Evolutionary conservation across 129 eudicot species (phyloP), one percentile per base, ranked within the genome.

Genomic region (Heracleum sosnowskyi): DNA sequence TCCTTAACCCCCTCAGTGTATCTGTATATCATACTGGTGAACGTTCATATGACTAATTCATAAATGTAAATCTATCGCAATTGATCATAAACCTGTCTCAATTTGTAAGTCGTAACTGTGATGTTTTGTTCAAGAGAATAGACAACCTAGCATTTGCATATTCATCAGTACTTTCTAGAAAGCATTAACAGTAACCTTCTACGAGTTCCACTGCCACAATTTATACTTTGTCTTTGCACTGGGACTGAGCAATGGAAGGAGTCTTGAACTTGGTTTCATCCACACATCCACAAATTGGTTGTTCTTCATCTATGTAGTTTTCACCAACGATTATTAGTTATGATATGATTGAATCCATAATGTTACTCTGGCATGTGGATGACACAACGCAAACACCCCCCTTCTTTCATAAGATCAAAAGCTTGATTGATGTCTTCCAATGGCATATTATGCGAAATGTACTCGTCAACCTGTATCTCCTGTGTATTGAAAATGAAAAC

Each of bases 351-450:
- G 40, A 66, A 66, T 28, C 31, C 17, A 5, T 4, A 24, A 53
- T 28, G 18, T 44, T 85, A 84, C 22, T 87, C 84, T 31, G 96
- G 88, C 97, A 96, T 96, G 88, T 92, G 97, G 79, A 96, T 90
- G 76, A 96, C 97, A 80, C 97, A 90, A 17, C 99, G 97, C 83
- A 92, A 79, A 75, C 99, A 96, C 69, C 87, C 87, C 12, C 97
- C 99, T 36, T 75, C 89, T 46, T 47, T 81, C 99, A 96, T 96
- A 74, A 92, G 85, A 44, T 86, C 85, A 63, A 96, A 96, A 76
- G 99, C 99, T 81, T 78, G 81, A 83, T 90, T 96, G 72, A 96
- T 96, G 22, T 96, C 96, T 71, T 47, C 85, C 77, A 96, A 96
- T 47, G 86, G 83, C 69, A 96, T 75, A 79, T 90, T 90, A 51